Evolutionary conservation across 2,329 filamentous ascomycete genomes (phyloP).

Genomic region (Zasmidium citrigriseum): DNA sequence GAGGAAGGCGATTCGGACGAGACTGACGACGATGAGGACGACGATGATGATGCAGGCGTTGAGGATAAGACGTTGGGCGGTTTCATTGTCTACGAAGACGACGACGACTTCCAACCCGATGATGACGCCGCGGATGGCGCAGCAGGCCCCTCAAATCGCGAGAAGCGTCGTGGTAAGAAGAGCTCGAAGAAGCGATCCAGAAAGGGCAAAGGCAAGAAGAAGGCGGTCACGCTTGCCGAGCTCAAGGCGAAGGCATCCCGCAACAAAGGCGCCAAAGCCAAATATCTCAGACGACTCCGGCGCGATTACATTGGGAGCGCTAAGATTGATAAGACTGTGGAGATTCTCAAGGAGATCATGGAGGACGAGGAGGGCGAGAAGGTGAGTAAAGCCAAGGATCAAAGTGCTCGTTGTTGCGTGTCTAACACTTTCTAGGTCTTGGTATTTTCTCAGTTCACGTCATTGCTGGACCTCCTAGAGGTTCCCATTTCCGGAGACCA

Average conservation of each 20-base stretch:
- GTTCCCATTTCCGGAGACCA: constrained; percentile 66
- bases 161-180: constrained; percentile 18
- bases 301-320: constrained; percentile 72
- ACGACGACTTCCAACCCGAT: constrained; percentile 33
- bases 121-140: constrained; percentile 16
- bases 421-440: too few species aligned
- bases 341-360: constrained; percentile 59
- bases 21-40: constrained; percentile 34
- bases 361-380: constrained; percentile 62
- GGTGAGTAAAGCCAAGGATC: too few species aligned
- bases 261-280: constrained; percentile 65
- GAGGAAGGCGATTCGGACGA: constrained; percentile 43
- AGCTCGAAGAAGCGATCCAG: constrained; percentile 8
- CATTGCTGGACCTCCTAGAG: constrained; percentile 75
- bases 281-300: constrained; percentile 69
- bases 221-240: constrained; percentile 57
- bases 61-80: constrained; percentile 41
- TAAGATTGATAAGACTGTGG: constrained; percentile 70
- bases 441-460: constrained; percentile 80
- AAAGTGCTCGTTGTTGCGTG: too few species aligned
- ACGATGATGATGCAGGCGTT: constrained; percentile 37
- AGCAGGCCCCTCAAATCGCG: constrained; percentile 11
- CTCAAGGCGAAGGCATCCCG: constrained; percentile 68
- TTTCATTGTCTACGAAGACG: constrained; percentile 57
- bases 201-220: constrained; percentile 34